phyloP scores from a whole-genome alignment of 257 asterid genomes.

The Solanum peruvianum region DNA sequence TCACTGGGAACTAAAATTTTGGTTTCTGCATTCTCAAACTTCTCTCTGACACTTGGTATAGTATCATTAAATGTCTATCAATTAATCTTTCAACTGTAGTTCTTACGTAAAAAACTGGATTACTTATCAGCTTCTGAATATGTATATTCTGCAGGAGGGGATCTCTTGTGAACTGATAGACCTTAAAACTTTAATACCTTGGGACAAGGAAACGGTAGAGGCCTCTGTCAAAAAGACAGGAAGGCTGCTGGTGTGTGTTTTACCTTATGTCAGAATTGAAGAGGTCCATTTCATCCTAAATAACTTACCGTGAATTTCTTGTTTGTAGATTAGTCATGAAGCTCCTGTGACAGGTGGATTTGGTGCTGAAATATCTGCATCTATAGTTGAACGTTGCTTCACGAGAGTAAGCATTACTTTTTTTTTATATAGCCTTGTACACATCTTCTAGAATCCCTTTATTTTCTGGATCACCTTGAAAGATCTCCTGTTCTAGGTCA shows the following conservation, averaged over 20 bases:
- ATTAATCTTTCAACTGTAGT: background rate
- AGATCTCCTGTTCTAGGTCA: background rate
- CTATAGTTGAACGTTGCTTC: slow-evolving; percentile 92
- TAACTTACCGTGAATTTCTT: background rate
- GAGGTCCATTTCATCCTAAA: background rate
- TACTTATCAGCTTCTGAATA: background rate
- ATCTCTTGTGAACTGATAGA: slow-evolving; percentile 96
- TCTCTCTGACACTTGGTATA: background rate
- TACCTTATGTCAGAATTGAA: background rate
- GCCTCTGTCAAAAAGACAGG: slow-evolving; percentile 94
- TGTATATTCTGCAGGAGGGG: slow-evolving; percentile 52
- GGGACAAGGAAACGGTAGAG: slow-evolving; percentile 97
- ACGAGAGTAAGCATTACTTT: slow-evolving; percentile 39
- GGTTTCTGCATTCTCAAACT: background rate
- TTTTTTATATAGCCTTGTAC: background rate
- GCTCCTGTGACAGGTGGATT: slow-evolving; percentile 98
- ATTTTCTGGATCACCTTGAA: background rate
- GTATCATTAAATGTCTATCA: background rate
- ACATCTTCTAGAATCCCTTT: background rate
- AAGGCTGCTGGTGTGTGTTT: slow-evolving; percentile 65
- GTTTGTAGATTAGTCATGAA: slow-evolving; percentile 76
- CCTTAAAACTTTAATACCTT: slow-evolving; percentile 82
- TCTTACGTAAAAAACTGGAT: background rate
- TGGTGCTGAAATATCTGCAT: slow-evolving; percentile 95
- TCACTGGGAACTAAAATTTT: background rate